phyloP scores from a whole-genome alignment of 352 stramenopile species.

The Saprolegnia parasitica region DNA sequence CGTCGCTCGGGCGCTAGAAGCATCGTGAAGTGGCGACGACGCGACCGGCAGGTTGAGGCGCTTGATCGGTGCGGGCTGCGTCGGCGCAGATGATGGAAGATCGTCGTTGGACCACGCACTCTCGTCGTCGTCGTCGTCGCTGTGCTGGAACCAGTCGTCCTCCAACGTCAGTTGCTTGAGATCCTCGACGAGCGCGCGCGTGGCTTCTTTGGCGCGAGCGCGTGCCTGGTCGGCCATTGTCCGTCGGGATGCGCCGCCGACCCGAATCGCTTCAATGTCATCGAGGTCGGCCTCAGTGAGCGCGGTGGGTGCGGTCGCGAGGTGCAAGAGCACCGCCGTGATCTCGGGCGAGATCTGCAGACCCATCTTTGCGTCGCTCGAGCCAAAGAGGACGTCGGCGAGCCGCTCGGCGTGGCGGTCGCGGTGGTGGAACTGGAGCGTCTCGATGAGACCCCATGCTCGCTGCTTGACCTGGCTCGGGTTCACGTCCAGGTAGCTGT shows the following conservation, averaged over 20 bases:
- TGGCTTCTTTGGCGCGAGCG: background rate
- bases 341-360: conserved; percentile 15
- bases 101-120: conserved; percentile 7
- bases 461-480: background rate
- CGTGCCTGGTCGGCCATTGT: background rate
- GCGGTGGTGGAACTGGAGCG: conserved; percentile 24
- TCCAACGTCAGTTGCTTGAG: conserved; percentile 23
- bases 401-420: conserved; percentile 23
- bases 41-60: background rate
- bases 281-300: conserved; percentile 13
- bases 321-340: conserved; percentile 8
- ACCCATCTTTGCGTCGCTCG: background rate
- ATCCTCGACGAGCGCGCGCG: conserved; percentile 10
- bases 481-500: conserved; percentile 24
- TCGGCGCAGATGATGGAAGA: background rate
- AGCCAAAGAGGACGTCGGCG: conserved; percentile 21
- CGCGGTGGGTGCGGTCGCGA: background rate
- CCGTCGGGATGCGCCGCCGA: background rate
- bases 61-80: background rate
- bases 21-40: background rate
- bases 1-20: background rate
- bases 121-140: conserved; percentile 2
- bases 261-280: conserved; percentile 22
- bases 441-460: conserved; percentile 17
- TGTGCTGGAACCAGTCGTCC: conserved; percentile 19